Base-by-base conservation (phyloP, 2,329 filamentous ascomycete genomes). In the Aspergillus sp. region DNA sequence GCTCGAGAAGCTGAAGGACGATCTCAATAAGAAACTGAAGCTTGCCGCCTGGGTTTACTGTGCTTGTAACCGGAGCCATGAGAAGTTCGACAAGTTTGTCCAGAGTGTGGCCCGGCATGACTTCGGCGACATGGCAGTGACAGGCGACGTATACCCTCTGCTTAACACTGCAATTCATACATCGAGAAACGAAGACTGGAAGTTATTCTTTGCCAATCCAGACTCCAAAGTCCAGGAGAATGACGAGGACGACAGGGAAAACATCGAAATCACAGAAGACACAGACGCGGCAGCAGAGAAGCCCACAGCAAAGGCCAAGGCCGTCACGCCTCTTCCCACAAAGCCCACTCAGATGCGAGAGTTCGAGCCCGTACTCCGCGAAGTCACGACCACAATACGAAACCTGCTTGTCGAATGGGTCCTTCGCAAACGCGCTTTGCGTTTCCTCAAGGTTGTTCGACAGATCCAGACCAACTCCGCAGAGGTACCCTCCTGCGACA, bases 21-120 rank as follows among this genome's bases (percentile, higher is more conserved):
- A 68, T 17, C 55, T 73, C 17, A 39, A 38, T 4, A 52, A 53
- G 9, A 69, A 67, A 43, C 49, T 72, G 17, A 70, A 65, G 51
- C 58, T 66, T 26, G 69, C 69, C 1, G 59, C 68, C 9, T 76
- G 70, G 68, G 55, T 75, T 11, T 66, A 67, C 53, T 62, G 58
- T 32, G 58, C 64, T 13, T 61, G 66, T 15, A 65, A 68, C 12
- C 30, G 61, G 5, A 57, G 55, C 9, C 59, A 64, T 47, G 55
- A 62, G 18, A 64, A 66, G 17, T 72, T 74, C 53, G 60, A 70
- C 45, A 67, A 66, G 7, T 64, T 74, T n/a, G 53, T 64, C 32
- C 45, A 65, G 6, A 67, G 62, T 30, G 55, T 74, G n/a, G 45
- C 64, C 8, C 48, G 55, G n/a, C 64, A 70, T 42, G 64, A 67